phyloP scores from a whole-genome alignment of 2,329 filamentous ascomycete species.

The Aspergillus aculeatus region DNA sequence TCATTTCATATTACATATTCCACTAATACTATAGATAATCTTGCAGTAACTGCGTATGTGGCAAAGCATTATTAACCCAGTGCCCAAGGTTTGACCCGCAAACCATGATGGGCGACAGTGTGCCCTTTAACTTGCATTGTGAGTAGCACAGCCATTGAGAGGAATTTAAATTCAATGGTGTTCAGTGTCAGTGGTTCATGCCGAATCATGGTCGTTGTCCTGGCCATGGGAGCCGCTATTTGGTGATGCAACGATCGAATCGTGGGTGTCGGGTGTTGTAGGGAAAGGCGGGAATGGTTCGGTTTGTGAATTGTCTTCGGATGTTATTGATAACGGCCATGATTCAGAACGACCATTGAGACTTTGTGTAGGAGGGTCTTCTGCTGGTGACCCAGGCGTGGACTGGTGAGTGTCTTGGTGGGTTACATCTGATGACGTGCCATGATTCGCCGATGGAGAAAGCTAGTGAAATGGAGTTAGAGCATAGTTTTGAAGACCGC shows the following conservation, averaged over 20 bases:
- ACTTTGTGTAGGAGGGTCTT: slow-evolving; percentile 5
- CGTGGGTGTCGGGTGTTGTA: slow-evolving; percentile 2
- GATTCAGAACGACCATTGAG: slow-evolving; percentile 10
- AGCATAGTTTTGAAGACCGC: neutral
- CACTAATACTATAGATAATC: neutral
- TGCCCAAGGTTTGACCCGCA: slow-evolving; percentile 3
- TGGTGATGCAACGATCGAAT: slow-evolving; percentile 4
- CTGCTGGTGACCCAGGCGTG: slow-evolving; percentile 13
- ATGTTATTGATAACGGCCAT: slow-evolving; percentile 16
- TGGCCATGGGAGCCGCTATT: slow-evolving; percentile 2
- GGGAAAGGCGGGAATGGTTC: slow-evolving; percentile 40
- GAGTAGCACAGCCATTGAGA: neutral
- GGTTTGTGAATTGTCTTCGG: slow-evolving; percentile 21
- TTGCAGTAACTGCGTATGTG: neutral
- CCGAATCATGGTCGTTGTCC: neutral
- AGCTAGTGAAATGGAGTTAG: slow-evolving; percentile 10
- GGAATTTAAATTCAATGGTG: too few relatives aligned
- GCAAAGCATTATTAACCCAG: neutral
- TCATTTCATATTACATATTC: slow-evolving; percentile 18
- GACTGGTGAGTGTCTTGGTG: slow-evolving; percentile 10
- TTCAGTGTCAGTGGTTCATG: neutral
- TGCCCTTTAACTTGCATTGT: neutral
- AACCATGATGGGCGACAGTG: neutral
- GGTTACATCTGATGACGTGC: slow-evolving; percentile 4
- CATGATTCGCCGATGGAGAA: slow-evolving; percentile 4